Percentiles rank a stretch among this genome's conserved stretches.
Evolutionary conservation across 73 alveolate genomes (phyloP).

Genomic region (Uronychia binucleata): DNA sequence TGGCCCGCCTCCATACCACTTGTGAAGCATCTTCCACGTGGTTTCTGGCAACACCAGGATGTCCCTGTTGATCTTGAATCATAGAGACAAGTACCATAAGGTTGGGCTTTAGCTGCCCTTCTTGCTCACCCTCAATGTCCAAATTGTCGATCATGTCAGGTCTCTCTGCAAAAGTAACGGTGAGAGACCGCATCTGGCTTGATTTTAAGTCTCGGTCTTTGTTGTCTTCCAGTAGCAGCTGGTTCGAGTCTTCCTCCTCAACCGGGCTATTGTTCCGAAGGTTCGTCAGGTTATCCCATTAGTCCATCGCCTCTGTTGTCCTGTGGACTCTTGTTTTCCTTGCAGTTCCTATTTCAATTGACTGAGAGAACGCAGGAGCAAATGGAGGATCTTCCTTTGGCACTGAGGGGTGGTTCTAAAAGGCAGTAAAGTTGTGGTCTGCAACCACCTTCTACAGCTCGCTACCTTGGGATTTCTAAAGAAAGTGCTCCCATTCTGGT

Average conservation of each 20-base stretch:
- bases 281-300: too few species aligned
- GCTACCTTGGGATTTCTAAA: background rate
- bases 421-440: background rate
- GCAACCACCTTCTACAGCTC: background rate
- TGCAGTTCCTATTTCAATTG: too few species aligned
- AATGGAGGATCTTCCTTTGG: too few species aligned
- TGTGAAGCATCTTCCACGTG: conserved; percentile 70
- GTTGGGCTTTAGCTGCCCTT: conserved; percentile 69
- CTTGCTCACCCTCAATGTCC: conserved; percentile 73
- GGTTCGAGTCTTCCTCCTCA: too few species aligned
- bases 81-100: conserved; percentile 20
- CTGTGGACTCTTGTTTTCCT: too few species aligned
- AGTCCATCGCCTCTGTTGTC: too few species aligned
- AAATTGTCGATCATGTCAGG: conserved; percentile 71
- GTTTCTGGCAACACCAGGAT: conserved; percentile 69
- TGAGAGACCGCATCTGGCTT: too few species aligned
- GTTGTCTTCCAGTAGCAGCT: too few species aligned
- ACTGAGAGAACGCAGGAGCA: too few species aligned
- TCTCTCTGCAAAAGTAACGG: conserved; percentile 35
- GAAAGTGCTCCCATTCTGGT: background rate
- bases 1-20: conserved; percentile 89
- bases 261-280: too few species aligned
- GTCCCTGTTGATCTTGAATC: conserved; percentile 69
- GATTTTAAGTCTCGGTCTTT: too few species aligned
- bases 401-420: background rate